These are phyloP conservation scores for Lactifluus rugatus DNA, from an alignment of 768 basidiomycete species.

Conservation along the genomic window DNA sequence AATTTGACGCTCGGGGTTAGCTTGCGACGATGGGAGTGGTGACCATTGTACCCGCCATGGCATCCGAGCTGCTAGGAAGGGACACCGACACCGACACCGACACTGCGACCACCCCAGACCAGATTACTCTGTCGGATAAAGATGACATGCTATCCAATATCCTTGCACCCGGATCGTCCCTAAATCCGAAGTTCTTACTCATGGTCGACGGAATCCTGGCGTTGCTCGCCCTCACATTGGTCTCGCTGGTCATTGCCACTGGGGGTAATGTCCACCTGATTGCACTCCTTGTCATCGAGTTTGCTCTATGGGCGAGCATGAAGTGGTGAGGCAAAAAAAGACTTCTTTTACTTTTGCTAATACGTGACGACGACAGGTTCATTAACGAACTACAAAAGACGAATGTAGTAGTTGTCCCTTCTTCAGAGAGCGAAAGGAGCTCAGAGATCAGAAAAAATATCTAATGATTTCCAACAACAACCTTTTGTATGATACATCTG, in stretches of 20 bases:
- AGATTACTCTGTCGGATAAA: background rate
- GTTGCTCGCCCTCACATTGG: conserved; percentile 47
- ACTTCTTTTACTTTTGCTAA: background rate
- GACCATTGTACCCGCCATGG: no score
- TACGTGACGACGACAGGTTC: conserved; percentile 37
- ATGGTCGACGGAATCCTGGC: conserved; percentile 53
- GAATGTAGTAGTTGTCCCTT: background rate
- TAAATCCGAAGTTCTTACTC: conserved; percentile 60
- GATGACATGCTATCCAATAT: conserved; percentile 43
- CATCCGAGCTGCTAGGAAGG: no score
- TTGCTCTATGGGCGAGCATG: conserved; percentile 65
- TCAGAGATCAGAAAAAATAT: conserved; percentile 14
- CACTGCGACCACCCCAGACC: background rate
- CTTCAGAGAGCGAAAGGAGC: background rate
- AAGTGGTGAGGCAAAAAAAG: conserved; percentile 50
- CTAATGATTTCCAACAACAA: background rate
- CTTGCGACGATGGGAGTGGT: no score
- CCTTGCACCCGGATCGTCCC: conserved; percentile 64
- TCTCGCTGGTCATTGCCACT: conserved; percentile 50
- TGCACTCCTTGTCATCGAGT: conserved; percentile 52
- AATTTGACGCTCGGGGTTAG: no score
- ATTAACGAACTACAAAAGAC: conserved; percentile 42
- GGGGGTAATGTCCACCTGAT: conserved; percentile 60
- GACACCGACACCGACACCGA: no score
- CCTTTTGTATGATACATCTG: background rate